Conservation (phyloP, 345 rosid genomes). For the Lepidium sativum region DNA sequence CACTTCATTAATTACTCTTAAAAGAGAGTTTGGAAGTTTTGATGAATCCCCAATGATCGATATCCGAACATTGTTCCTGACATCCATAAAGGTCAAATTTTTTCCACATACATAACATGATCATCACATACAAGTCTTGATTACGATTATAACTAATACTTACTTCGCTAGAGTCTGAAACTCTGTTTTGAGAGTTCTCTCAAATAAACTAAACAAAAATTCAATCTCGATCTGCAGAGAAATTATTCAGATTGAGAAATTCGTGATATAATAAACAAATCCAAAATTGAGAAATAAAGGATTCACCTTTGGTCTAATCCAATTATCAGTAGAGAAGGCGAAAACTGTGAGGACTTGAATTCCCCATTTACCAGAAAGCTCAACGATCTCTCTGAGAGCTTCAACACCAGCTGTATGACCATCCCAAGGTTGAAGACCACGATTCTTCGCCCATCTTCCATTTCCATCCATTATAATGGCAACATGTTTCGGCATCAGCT, state of each 20-base stretch:
- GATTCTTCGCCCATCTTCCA: conserved; percentile 60
- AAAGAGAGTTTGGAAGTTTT: conserved; percentile 42
- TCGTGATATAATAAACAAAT: neutral
- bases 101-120: neutral
- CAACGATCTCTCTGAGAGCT: conserved; percentile 47
- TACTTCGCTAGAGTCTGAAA: conserved; percentile 38
- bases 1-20: conserved; percentile 26
- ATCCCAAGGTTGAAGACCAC: conserved; percentile 38
- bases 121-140: neutral
- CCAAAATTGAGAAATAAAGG: neutral
- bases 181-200: conserved; percentile 38
- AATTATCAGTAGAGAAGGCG: conserved; percentile 73
- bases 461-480: conserved; percentile 87
- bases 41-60: conserved; percentile 61
- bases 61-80: conserved; percentile 25
- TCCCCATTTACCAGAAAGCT: conserved; percentile 52
- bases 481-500: conserved; percentile 66
- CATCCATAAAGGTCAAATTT: neutral
- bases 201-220: conserved; percentile 59
- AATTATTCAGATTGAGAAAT: no score
- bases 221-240: conserved; percentile 55
- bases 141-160: neutral
- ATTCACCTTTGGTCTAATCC: conserved; percentile 63
- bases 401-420: conserved; percentile 67
- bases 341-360: conserved; percentile 67